These are phyloP conservation scores for Cercospora nicotianae DNA, from an alignment of 2,329 filamentous ascomycete genomes.

Conservation along the genomic window DNA sequence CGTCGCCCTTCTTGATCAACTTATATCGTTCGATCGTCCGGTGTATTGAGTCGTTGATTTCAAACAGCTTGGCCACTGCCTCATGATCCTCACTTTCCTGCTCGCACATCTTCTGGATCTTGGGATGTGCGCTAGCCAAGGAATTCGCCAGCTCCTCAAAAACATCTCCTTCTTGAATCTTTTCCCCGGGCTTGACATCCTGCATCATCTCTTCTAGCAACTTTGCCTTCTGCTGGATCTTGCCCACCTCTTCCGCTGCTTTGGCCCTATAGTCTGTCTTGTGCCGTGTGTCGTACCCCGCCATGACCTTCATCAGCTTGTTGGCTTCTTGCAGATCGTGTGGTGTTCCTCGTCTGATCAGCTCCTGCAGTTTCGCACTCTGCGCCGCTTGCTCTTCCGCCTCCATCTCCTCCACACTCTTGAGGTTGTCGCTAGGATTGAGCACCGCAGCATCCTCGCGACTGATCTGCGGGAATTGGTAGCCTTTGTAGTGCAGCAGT, in stretches of 20 bases:
- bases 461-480: slow-evolving; percentile 88
- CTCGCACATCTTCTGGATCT: slow-evolving; percentile 99
- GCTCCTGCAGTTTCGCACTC: slow-evolving; percentile 95
- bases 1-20: slow-evolving; percentile 90
- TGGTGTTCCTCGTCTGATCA: slow-evolving; percentile 87
- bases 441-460: slow-evolving; percentile 93
- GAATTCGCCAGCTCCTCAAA: slow-evolving; percentile 84
- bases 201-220: slow-evolving; percentile 91
- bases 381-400: slow-evolving; percentile 93
- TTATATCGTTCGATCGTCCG: slow-evolving; percentile 94
- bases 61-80: slow-evolving; percentile 89
- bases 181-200: slow-evolving; percentile 77
- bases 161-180: slow-evolving; percentile 68
- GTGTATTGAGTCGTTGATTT: slow-evolving; percentile 99
- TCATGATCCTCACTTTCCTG: slow-evolving; percentile 97
- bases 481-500: slow-evolving; percentile 92
- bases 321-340: slow-evolving; percentile 97
- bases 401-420: slow-evolving; percentile 98
- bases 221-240: slow-evolving; percentile 92
- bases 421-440: slow-evolving; percentile 94
- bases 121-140: slow-evolving; percentile 89
- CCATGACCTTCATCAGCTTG: slow-evolving; percentile 98
- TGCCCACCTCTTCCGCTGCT: slow-evolving; percentile 89
- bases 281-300: slow-evolving; percentile 88
- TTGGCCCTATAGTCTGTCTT: slow-evolving; percentile 98